Base-by-base conservation (phyloP, 2,329 filamentous ascomycete genomes). In the Fusarium phyllophilum region DNA sequence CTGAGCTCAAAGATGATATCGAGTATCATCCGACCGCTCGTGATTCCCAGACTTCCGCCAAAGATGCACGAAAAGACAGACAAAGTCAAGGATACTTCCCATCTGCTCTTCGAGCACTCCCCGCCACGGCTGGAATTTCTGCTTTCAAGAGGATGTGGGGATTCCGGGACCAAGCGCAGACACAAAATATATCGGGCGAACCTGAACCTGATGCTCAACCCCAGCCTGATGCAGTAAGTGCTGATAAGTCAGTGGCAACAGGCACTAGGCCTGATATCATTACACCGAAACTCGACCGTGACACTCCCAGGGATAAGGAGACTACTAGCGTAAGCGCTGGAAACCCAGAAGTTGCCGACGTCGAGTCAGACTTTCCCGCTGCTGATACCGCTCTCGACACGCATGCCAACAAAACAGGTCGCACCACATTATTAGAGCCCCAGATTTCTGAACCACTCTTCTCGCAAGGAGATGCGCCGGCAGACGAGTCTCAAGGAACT, bases 381-480 rank as follows among this genome's bases (percentile, higher is more conserved):
- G 26, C 22, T 6, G 58, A 56, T 26, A 29, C n/a, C 20, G 52
- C 63, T 7, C 51, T 31, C 31, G 62, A 60, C 29, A 56, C 26
- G 22, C 33, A 59, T 17, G 59, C n/a, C 24, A 74, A 68, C 18
- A 52, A 39, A 26, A 29, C 56, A 13, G 44, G 29, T 15, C 58
- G 46, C 10, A 51, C 52, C 26, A 58, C 66, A 36, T 66, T 79
- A 8, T 67, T 79, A 7, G 69, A 79, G 39, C 70, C 76, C 15
- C 65, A 76, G 17, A 38, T 78, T 22, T 82, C 81, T 18, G 80
- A 82, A 64, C 78, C 78, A 15, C 68, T 82, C 15, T 82, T 82
- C 48, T 78, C 79, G 10, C 81, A 83, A 58, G 77, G 68, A n/a
- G 77, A 80, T 31, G 54, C 46, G 22, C 73, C 76, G 22, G 22